Conservation (phyloP, 2,329 filamentous ascomycete genomes). For the Catunica adiposa region DNA sequence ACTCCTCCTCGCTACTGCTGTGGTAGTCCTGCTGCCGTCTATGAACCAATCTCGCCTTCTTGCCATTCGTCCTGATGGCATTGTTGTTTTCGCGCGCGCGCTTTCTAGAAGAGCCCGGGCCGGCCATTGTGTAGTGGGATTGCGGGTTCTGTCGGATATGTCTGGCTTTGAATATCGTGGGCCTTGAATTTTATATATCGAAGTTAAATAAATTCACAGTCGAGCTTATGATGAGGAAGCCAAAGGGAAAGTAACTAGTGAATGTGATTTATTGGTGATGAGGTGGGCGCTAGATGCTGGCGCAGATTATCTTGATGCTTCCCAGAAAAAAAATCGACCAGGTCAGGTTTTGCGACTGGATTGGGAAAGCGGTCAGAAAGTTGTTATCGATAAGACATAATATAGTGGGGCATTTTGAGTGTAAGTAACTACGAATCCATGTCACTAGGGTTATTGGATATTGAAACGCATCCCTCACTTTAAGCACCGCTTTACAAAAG, state of each 20-base stretch:
- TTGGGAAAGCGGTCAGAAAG: slow-evolving; percentile 10
- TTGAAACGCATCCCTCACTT: too few relatives aligned
- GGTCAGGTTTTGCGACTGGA: neutral
- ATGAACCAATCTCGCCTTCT: slow-evolving; percentile 24
- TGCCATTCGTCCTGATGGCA: slow-evolving; percentile 26
- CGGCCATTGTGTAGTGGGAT: slow-evolving; percentile 8
- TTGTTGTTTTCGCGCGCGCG: slow-evolving; percentile 21
- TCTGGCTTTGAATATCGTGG: too few relatives aligned
- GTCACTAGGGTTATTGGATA: neutral
- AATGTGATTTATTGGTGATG: neutral
- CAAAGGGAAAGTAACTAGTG: neutral
- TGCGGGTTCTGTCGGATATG: neutral
- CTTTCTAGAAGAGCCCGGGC: slow-evolving; percentile 19
- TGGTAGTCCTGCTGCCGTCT: slow-evolving; percentile 32
- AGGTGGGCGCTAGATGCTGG: neutral
- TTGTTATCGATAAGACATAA: slow-evolving; percentile 9
- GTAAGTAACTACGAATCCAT: neutral
- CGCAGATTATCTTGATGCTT: neutral
- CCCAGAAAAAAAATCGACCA: slow-evolving; percentile 8
- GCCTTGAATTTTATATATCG: too few relatives aligned
- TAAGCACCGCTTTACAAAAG: too few relatives aligned
- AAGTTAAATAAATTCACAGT: too few relatives aligned
- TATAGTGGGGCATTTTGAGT: slow-evolving; percentile 1
- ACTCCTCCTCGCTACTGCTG: slow-evolving; percentile 30
- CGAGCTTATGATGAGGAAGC: neutral